Evolutionary conservation across 2,329 filamentous ascomycete genomes (phyloP), one percentile per base, ranked within the genome.

Genomic region (Botryosphaeria dothidea): DNA sequence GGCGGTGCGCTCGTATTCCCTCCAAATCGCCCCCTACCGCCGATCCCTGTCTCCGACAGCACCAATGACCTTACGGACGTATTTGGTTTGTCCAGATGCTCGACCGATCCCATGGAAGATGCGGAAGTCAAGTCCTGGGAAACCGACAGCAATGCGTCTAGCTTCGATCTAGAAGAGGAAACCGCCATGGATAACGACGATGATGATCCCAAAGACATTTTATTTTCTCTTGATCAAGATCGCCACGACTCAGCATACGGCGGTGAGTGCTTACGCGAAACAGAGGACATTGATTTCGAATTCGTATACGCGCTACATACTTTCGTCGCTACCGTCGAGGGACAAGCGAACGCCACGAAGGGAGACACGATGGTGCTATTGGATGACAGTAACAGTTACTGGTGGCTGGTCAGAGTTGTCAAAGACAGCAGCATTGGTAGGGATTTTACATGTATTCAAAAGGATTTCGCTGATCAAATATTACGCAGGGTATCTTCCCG

Each of bases 201-300:
- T 74, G 88, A 90, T 86, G 88, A 89, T 82, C 82, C 83, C 74
- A 82, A 86, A 77, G 83, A 86, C 73, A 77, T 83, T 83, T 83
- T 78, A 74, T 79, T 84, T 77, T 79, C 80, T 78, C 76, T 83
- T 76, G 83, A 91, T 74, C 75, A 84, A 66, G 83, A 84, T 79
- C 90, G 87, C 78, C 78, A 90, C 83, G 88, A 91, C 77, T 88
- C 86, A 71, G 89, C 88, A 66, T 93, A 89, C 89, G 88, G 85
- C 78, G 85, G 85, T 81, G 86, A 91, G 83, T 90, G 89, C 92
- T 97, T 93, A 97, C 91, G 87, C 85, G 85, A 90, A 79, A 79
- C 84, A 98, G 95, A 99, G 86, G 95, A 99, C 75, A 99, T 99
- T 80, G 95, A 99, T 84, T 98, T 99, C 83, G 94, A 98, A 78